Percentiles rank a stretch among this genome's conserved stretches.
Conservation (phyloP, 2,329 filamentous ascomycete genomes). For the Magnaporthales sp. region DNA sequence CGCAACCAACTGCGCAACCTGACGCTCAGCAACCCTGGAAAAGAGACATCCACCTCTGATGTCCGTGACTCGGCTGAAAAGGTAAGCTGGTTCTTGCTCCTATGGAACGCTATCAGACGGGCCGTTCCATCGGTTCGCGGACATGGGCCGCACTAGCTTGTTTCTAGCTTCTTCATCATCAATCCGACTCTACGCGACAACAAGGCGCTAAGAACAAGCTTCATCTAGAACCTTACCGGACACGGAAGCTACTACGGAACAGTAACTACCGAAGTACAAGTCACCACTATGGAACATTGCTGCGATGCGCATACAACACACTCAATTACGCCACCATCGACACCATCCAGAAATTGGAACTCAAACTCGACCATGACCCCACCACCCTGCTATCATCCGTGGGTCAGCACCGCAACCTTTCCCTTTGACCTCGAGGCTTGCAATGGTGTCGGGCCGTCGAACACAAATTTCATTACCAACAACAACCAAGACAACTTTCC, state of each 20-base stretch:
- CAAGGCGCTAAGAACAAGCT: background rate
- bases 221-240: slow-evolving; percentile 14
- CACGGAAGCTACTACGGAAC: slow-evolving; percentile 34
- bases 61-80: slow-evolving; percentile 23
- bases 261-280: slow-evolving; percentile 43
- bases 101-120: background rate
- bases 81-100: slow-evolving; percentile 14
- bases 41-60: slow-evolving; percentile 20
- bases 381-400: slow-evolving; percentile 10
- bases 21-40: slow-evolving; percentile 34
- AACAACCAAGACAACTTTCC: background rate
- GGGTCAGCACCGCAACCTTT: slow-evolving; percentile 4
- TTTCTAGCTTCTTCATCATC: background rate
- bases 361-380: slow-evolving; percentile 9
- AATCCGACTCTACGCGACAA: background rate
- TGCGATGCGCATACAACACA: slow-evolving; percentile 7
- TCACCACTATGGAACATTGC: slow-evolving; percentile 23
- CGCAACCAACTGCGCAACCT: slow-evolving; percentile 47
- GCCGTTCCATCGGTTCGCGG: no score
- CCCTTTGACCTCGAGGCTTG: background rate
- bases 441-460: background rate
- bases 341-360: slow-evolving; percentile 12
- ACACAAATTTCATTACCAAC: background rate
- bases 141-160: background rate
- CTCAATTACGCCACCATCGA: slow-evolving; percentile 11